phyloP scores from a whole-genome alignment of 805 yeast species.

The Ogataea nitratoaversa region DNA sequence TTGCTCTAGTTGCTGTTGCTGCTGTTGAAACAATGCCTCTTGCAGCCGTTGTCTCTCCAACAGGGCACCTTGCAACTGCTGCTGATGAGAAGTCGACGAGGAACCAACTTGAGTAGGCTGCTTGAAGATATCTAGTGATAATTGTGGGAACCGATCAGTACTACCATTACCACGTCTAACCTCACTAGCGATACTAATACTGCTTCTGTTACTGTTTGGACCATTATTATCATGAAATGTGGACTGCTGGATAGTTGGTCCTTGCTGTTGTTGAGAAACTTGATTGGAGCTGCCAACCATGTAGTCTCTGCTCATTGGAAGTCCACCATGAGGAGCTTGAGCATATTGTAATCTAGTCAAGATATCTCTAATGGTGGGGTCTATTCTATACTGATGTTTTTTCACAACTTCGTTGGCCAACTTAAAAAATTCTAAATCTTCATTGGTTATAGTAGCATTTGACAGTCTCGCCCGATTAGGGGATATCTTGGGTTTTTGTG shows the following conservation, averaged over 20 bases:
- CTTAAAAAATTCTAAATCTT: constrained; percentile 51
- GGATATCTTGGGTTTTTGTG: constrained; percentile 25
- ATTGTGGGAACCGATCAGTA: constrained; percentile 16
- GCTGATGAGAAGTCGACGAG: background rate
- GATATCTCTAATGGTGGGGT: constrained; percentile 61
- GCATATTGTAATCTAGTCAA: constrained; percentile 56
- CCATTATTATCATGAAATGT: background rate
- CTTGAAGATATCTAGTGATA: constrained; percentile 18
- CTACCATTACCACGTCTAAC: constrained; percentile 1
- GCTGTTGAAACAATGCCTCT: background rate
- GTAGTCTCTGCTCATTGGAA: constrained; percentile 30
- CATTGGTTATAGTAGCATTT: constrained; percentile 31
- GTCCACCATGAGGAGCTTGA: constrained; percentile 54
- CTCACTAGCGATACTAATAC: background rate
- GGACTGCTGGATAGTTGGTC: background rate
- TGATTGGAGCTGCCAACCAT: constrained; percentile 2
- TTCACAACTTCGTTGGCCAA: constrained; percentile 60
- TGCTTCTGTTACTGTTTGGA: constrained; percentile 1
- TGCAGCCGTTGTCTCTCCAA: constrained; percentile 1
- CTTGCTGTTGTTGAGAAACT: constrained; percentile 1
- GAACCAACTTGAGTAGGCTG: constrained; percentile 2
- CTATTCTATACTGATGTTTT: constrained; percentile 41
- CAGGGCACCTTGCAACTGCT: background rate
- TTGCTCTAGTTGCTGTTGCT: constrained; percentile 1
- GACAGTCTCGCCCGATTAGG: constrained; percentile 17